phyloP scores from a whole-genome alignment of 225 moss, liverwort and hornwort species.

The Marchantia paleacea region DNA sequence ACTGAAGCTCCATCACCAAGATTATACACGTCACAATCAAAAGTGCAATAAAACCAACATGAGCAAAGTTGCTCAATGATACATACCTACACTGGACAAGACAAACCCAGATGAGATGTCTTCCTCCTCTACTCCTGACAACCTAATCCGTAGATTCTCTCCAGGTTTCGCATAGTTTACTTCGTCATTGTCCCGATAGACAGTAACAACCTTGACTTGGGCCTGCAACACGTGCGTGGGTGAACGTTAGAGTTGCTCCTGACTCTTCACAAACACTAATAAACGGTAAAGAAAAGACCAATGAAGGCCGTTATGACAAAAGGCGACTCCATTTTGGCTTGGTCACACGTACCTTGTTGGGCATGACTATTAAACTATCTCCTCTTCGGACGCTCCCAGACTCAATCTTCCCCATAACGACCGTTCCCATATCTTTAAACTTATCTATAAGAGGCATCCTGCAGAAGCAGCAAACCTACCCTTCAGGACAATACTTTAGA shows the following conservation, averaged over 20 bases:
- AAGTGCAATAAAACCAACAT: too few relatives aligned
- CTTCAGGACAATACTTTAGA: too few relatives aligned
- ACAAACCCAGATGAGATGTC: constrained; percentile 91
- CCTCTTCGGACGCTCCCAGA: constrained; percentile 95
- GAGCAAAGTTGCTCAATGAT: not conserved
- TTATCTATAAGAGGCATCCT: constrained; percentile 80
- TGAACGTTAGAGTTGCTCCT: too few relatives aligned
- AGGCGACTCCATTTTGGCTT: too few relatives aligned
- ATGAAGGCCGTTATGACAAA: too few relatives aligned
- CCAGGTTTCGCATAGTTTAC: constrained; percentile 88
- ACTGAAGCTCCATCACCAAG: too few relatives aligned
- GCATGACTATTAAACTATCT: constrained; percentile 80
- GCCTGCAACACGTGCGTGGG: constrained; percentile 45
- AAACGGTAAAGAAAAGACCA: too few relatives aligned
- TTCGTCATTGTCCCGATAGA: constrained; percentile 93
- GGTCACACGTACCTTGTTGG: constrained; percentile 48
- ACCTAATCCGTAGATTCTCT: constrained; percentile 82
- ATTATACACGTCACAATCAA: too few relatives aligned
- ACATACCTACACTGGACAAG: constrained; percentile 77
- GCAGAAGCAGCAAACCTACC: constrained; percentile 16
- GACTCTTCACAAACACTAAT: too few relatives aligned
- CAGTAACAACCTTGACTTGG: constrained; percentile 78
- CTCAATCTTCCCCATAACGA: constrained; percentile 99
- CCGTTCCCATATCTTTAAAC: constrained; percentile 96
- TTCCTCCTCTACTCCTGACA: constrained; percentile 93